Conservation (phyloP, 495 filamentous ascomycete genomes). For the Tuber magnatum region DNA sequence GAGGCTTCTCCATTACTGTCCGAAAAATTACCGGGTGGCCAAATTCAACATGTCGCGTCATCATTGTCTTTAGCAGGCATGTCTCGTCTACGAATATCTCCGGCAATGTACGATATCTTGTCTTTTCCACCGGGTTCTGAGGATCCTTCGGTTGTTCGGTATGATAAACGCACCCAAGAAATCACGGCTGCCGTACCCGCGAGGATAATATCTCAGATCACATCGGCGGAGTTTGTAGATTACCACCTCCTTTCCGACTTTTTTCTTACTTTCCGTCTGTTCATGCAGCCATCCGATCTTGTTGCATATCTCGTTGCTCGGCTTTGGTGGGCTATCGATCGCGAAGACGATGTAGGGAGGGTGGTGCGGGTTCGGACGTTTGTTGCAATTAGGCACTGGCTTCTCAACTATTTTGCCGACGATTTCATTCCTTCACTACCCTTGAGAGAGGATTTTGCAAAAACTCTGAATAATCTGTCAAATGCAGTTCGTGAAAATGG, state of each 20-base stretch:
- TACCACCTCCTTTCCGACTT: constrained; percentile 98
- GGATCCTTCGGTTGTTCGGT: constrained; percentile 75
- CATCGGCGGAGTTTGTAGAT: constrained; percentile 88
- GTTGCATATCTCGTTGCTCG: constrained; percentile 75
- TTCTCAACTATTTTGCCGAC: constrained; percentile 94
- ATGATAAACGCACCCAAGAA: constrained; percentile 60
- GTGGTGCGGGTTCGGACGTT: constrained; percentile 93
- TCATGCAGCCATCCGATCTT: constrained; percentile 67
- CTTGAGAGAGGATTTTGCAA: constrained; percentile 73
- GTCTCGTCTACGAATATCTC: constrained; percentile 45
- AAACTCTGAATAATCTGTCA: constrained; percentile 69
- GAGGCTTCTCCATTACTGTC: constrained; percentile 39
- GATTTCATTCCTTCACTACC: constrained; percentile 83
- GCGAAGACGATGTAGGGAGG: constrained; percentile 74
- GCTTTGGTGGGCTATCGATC: constrained; percentile 76
- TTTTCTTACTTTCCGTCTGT: constrained; percentile 89
- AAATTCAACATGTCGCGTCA: constrained; percentile 42
- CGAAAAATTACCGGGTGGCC: constrained; percentile 24
- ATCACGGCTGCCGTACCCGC: constrained; percentile 87
- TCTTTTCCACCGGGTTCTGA: constrained; percentile 64
- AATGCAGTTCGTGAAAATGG: constrained; percentile 50
- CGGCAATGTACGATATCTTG: constrained; percentile 69
- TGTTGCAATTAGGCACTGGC: constrained; percentile 94
- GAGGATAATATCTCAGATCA: constrained; percentile 93
- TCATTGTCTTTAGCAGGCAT: constrained; percentile 42